phyloP scores from a whole-genome alignment of 768 basidiomycete species.

The Lentinula raphanica region DNA sequence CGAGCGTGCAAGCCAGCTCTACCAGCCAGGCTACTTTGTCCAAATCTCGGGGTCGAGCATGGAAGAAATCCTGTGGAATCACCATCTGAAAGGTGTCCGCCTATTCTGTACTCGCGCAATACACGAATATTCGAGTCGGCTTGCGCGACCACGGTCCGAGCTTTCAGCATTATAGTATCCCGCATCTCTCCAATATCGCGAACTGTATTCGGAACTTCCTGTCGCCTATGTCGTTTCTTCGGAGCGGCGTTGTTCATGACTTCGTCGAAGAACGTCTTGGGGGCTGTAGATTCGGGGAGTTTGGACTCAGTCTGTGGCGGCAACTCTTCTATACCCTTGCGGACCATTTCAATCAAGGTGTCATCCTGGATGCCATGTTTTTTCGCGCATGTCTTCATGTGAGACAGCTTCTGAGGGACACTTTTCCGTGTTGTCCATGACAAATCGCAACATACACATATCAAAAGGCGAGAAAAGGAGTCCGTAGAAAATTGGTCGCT shows the following conservation, averaged over 20 bases:
- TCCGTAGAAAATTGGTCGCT: constrained; percentile 35
- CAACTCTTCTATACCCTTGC: constrained; percentile 39
- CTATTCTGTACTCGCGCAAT: background rate
- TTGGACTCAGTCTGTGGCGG: constrained; percentile 12
- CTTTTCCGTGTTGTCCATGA: constrained; percentile 71
- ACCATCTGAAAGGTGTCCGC: background rate
- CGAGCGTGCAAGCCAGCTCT: background rate
- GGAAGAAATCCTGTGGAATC: constrained; percentile 23
- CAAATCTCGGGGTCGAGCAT: constrained; percentile 21
- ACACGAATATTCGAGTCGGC: background rate
- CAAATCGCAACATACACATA: constrained; percentile 60
- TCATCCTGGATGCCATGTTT: constrained; percentile 49
- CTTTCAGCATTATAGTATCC: constrained; percentile 26
- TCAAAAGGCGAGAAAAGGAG: constrained; percentile 43
- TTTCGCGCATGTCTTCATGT: constrained; percentile 65
- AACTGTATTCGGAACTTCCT: constrained; percentile 36
- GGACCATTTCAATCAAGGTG: constrained; percentile 49
- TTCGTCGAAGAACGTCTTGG: constrained; percentile 48
- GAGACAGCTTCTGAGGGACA: constrained; percentile 53
- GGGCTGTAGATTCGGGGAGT: constrained; percentile 10
- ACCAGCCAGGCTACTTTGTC: background rate
- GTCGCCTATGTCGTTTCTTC: constrained; percentile 39
- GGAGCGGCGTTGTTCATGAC: constrained; percentile 42
- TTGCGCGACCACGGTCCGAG: constrained; percentile 4
- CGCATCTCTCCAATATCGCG: constrained; percentile 44